Conservation (phyloP, 495 filamentous ascomycete species). For the Stereocaulon alpinum region DNA sequence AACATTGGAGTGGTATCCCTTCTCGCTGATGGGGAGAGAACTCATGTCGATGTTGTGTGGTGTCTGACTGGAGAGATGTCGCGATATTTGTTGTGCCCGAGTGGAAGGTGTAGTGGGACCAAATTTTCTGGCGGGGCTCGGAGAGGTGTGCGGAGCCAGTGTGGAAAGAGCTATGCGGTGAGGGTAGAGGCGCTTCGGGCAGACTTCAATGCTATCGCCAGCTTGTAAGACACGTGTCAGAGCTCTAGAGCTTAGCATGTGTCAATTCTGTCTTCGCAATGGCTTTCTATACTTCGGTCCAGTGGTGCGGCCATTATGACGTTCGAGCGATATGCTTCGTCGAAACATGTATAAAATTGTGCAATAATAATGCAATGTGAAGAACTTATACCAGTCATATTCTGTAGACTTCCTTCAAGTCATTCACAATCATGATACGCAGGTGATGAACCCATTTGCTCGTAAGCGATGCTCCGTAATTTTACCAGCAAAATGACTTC, state of each 20-base stretch:
- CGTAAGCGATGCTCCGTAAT: conserved; percentile 35
- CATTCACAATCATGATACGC: neutral
- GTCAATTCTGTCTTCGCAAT: neutral
- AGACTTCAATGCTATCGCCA: neutral
- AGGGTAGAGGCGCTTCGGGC: neutral
- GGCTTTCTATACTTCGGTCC: neutral
- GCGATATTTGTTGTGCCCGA: conserved; percentile 46
- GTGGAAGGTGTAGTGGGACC: conserved; percentile 30
- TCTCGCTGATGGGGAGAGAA: conserved; percentile 25
- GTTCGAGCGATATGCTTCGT: neutral
- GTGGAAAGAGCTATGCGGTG: conserved; percentile 15
- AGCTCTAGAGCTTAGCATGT: conserved; percentile 7
- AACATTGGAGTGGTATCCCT: conserved; percentile 41
- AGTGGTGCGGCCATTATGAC: neutral
- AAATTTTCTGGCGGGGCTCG: conserved; percentile 18
- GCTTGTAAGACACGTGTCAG: neutral
- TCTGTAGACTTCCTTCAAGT: neutral
- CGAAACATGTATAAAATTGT: neutral
- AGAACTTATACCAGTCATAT: neutral
- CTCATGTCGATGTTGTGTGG: conserved; percentile 31
- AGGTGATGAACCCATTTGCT: neutral
- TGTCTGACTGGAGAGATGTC: conserved; percentile 36
- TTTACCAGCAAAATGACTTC: conserved; percentile 46
- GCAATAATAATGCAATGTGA: neutral
- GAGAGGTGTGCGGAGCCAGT: conserved; percentile 22